Percentiles rank a stretch among this genome's conserved stretches.
Evolutionary conservation across 441 rosid species (phyloP).

Genomic region (Arabidopsis hybrid): DNA sequence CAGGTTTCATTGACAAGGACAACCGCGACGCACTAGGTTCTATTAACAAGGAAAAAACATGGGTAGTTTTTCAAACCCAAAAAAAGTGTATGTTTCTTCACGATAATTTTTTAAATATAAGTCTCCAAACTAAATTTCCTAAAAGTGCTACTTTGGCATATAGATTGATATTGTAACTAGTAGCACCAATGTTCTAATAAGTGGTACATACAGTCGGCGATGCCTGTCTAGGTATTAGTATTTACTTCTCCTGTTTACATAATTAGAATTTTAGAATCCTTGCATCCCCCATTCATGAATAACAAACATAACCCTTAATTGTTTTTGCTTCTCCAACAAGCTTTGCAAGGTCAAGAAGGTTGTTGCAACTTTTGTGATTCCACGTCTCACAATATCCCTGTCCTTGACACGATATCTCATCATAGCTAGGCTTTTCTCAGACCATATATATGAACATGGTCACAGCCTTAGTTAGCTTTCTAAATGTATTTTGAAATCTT

Average conservation of each 20-base stretch:
- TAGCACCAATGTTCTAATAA: no score
- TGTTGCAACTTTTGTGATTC: slow-evolving; percentile 4
- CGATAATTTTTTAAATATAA: no score
- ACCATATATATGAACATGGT: neutral
- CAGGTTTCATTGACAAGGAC: no score
- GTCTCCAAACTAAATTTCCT: no score
- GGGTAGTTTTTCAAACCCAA: no score
- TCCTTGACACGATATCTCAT: neutral
- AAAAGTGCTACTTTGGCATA: no score
- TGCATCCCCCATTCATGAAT: neutral
- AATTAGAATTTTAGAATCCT: neutral
- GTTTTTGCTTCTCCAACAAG: neutral
- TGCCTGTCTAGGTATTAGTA: neutral
- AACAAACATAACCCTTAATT: neutral
- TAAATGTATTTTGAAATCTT: slow-evolving; percentile 11
- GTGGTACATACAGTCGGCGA: no score
- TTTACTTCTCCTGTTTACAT: neutral
- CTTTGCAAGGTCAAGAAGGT: neutral
- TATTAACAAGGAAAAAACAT: no score
- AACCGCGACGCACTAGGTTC: no score
- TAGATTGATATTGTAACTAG: no score
- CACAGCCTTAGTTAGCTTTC: neutral
- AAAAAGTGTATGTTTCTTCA: no score
- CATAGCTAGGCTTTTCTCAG: neutral
- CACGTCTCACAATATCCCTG: neutral